Percentiles rank a stretch among this genome's conserved stretches.
Evolutionary conservation across 441 rosid species (phyloP).

Genomic region (Pelargonium australe): DNA sequence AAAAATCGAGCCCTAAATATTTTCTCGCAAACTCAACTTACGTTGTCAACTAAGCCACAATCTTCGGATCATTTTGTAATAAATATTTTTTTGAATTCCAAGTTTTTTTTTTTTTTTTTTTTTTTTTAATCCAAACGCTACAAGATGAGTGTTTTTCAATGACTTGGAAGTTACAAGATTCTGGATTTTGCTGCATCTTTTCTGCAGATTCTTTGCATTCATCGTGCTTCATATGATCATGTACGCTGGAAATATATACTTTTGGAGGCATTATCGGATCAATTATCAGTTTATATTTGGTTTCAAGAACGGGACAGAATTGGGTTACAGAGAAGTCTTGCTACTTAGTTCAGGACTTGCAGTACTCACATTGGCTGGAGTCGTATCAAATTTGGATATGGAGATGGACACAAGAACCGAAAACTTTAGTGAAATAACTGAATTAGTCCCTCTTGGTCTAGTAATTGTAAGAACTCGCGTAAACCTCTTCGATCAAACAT

Average conservation of each 20-base stretch:
- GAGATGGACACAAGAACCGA: conserved; percentile 63
- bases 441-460: conserved; percentile 59
- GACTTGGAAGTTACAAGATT: background rate
- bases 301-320: conserved; percentile 60
- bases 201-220: conserved; percentile 57
- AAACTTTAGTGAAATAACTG: conserved; percentile 48
- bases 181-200: background rate
- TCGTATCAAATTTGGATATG: conserved; percentile 69
- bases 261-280: conserved; percentile 58
- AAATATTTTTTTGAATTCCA: too few species aligned
- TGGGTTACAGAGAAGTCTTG: conserved; percentile 59
- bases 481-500: background rate
- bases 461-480: conserved; percentile 34
- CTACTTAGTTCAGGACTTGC: conserved; percentile 51
- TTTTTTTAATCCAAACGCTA: too few species aligned
- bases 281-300: conserved; percentile 73
- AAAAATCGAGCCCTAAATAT: too few species aligned
- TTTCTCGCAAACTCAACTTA: too few species aligned
- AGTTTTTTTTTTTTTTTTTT: too few species aligned
- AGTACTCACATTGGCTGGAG: conserved; percentile 51
- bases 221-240: conserved; percentile 61
- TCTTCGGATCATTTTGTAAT: too few species aligned
- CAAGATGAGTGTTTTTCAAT: background rate
- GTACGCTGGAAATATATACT: conserved; percentile 51
- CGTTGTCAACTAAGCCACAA: too few species aligned